Conservation (phyloP, 345 rosid species). For the Gossypium australe region DNA sequence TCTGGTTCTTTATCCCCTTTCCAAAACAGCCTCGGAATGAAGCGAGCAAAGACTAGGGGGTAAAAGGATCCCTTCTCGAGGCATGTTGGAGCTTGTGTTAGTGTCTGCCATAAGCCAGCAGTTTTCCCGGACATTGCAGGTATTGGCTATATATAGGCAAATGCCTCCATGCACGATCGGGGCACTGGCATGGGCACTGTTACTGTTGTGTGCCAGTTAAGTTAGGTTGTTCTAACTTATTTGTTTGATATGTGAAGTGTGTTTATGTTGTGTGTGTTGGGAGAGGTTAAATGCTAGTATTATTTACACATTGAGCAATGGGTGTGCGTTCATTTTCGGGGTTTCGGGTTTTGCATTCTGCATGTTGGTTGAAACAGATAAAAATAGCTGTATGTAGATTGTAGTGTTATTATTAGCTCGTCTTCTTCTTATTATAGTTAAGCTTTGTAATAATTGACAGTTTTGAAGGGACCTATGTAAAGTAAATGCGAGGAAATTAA, state of each 20-base stretch:
- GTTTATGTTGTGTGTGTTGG: constrained; percentile 23
- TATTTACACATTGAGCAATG: background rate
- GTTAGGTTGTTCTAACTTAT: constrained; percentile 29
- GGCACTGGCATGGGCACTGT: constrained; percentile 34
- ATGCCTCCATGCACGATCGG: constrained; percentile 37
- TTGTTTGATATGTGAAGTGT: constrained; percentile 35
- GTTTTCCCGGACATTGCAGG: constrained; percentile 18
- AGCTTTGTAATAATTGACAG: background rate
- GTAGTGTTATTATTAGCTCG: background rate
- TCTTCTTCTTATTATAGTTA: background rate
- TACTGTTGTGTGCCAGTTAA: constrained; percentile 25
- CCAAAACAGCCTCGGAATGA: constrained; percentile 84
- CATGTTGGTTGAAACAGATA: background rate
- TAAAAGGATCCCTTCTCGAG: constrained; percentile 19
- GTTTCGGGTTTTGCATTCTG: background rate
- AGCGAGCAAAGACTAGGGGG: constrained; percentile 94
- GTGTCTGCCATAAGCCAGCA: constrained; percentile 29
- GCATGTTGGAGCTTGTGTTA: constrained; percentile 32
- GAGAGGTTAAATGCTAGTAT: constrained; percentile 16
- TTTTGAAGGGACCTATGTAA: background rate
- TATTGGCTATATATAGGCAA: constrained; percentile 27
- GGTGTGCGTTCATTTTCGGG: background rate
- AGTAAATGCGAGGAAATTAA: background rate
- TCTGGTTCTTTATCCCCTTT: constrained; percentile 88
- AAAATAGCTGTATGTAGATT: background rate